Percentiles rank a stretch among this genome's conserved stretches.
phyloP scores from a whole-genome alignment of 441 rosid species.

The Corymbia citriodora region DNA sequence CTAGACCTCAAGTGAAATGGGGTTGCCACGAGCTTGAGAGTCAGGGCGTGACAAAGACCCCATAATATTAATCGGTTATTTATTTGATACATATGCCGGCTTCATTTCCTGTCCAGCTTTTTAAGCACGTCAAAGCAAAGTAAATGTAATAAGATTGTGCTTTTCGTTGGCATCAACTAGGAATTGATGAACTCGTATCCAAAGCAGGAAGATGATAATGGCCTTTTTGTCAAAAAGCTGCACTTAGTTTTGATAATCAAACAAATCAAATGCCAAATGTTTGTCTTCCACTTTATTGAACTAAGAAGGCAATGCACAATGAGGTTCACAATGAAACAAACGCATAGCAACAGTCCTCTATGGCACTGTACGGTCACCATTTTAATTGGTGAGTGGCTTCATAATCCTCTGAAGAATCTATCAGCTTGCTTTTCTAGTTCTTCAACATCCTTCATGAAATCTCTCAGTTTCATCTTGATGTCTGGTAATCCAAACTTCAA shows the following conservation, averaged over 20 bases:
- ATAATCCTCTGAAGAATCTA: no score
- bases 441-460: slow-evolving; percentile 66
- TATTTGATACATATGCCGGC: background rate
- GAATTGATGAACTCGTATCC: background rate
- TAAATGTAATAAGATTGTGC: background rate
- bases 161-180: background rate
- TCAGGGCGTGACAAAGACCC: no score
- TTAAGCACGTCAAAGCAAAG: background rate
- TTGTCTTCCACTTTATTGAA: no score
- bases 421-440: slow-evolving; percentile 56
- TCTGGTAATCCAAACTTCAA: slow-evolving; percentile 53
- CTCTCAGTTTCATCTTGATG: slow-evolving; percentile 55
- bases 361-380: no score
- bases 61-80: background rate
- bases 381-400: no score
- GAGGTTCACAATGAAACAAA: no score
- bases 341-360: no score
- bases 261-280: no score
- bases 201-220: background rate
- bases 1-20: no score
- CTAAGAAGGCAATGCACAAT: no score
- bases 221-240: background rate
- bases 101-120: background rate
- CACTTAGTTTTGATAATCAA: no score
- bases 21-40: no score